A percentile compares a stretch with the other conserved stretches of the same genome.
phyloP scores from a whole-genome alignment of 2,329 filamentous ascomycete genomes.

The Hymenoscyphus fructigenus region DNA sequence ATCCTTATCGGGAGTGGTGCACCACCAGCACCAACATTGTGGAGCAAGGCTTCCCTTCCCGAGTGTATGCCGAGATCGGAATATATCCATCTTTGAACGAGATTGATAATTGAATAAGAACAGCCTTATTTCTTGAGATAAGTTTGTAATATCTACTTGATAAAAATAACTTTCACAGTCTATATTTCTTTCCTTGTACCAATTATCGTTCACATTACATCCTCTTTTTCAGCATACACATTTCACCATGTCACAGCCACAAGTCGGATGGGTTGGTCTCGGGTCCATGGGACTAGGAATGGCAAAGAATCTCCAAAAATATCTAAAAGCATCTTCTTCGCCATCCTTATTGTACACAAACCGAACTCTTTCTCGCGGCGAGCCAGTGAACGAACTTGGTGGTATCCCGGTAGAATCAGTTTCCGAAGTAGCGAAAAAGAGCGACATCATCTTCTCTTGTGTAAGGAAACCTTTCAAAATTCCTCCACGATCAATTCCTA shows the following conservation, averaged over 20 bases:
- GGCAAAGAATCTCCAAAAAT: conserved; percentile 31
- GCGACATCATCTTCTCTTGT: conserved; percentile 39
- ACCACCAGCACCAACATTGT: background rate
- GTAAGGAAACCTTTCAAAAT: conserved; percentile 8
- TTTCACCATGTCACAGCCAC: conserved; percentile 11
- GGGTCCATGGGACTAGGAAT: conserved; percentile 33
- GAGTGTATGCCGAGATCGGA: conserved; percentile 6
- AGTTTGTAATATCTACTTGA: background rate
- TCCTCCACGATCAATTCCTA: conserved; percentile 35
- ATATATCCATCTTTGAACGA: background rate
- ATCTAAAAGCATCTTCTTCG: conserved; percentile 21
- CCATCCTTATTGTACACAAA: conserved; percentile 40
- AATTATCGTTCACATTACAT: background rate
- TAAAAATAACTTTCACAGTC: background rate
- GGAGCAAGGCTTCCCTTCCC: background rate
- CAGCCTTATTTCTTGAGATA: background rate
- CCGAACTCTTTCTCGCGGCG: conserved; percentile 42
- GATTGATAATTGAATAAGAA: background rate
- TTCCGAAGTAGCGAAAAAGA: conserved; percentile 38
- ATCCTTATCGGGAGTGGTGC: background rate
- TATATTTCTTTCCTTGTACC: background rate
- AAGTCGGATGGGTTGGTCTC: conserved; percentile 35
- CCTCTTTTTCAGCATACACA: background rate
- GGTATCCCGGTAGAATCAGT: conserved; percentile 29
- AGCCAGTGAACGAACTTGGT: conserved; percentile 39